Evolutionary conservation across 108 stramenopile genomes (phyloP).

Genomic region (Asterionellopsis glacialis): DNA sequence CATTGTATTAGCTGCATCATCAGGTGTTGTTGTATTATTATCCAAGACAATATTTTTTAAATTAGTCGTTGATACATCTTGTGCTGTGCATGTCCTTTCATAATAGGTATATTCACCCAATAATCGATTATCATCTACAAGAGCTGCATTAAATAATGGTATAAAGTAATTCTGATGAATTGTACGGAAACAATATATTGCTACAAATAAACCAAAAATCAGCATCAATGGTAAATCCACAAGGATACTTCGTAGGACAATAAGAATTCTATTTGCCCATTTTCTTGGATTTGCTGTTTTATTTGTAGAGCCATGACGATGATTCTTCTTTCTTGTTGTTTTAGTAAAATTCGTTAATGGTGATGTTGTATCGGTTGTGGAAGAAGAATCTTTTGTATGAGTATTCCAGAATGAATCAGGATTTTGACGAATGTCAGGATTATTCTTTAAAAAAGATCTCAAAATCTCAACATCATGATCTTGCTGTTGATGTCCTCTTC

Average conservation of each 20-base stretch:
- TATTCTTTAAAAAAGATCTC: no score
- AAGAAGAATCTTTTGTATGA: no score
- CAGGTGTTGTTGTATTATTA: constrained; percentile 2
- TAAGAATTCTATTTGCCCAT: not conserved
- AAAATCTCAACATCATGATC: no score
- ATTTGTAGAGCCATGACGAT: not conserved
- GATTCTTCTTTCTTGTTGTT: not conserved
- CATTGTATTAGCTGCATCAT: constrained; percentile 23
- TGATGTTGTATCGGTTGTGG: no score
- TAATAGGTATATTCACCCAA: constrained; percentile 52
- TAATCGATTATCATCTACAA: constrained; percentile 37
- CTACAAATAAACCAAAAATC: constrained; percentile 12
- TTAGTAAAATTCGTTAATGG: no score
- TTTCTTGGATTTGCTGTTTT: not conserved
- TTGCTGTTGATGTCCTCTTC: no score
- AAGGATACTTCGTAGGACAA: not conserved
- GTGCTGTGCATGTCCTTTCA: constrained; percentile 26
- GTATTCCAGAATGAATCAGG: no score
- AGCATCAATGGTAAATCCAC: constrained; percentile 12
- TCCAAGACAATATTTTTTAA: constrained; percentile 16
- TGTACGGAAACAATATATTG: constrained; percentile 14
- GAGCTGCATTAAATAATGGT: constrained; percentile 26
- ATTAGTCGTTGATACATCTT: constrained; percentile 31
- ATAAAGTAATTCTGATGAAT: constrained; percentile 41
- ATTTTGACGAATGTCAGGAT: no score